Conservation (phyloP, 2,329 filamentous ascomycete species). For the Ceratocystiopsis minuta region DNA sequence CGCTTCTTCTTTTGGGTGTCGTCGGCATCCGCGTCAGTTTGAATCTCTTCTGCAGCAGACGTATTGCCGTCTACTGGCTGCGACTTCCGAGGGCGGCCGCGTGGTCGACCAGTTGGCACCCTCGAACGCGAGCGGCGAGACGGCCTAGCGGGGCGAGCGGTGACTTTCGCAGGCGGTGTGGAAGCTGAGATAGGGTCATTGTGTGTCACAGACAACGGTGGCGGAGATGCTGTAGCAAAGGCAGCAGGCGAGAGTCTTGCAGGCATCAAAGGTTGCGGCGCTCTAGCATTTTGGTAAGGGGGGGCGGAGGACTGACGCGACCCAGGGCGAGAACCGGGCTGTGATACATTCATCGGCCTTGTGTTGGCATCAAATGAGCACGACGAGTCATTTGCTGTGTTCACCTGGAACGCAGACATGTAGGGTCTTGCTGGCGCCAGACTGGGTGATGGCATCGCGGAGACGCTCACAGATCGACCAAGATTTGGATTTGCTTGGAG, state of each 20-base stretch:
- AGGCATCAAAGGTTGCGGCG: neutral
- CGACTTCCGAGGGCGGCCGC: conserved; percentile 38
- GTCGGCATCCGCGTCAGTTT: conserved; percentile 29
- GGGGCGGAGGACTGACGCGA: conserved; percentile 7
- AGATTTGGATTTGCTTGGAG: conserved; percentile 48
- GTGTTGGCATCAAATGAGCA: conserved; percentile 2
- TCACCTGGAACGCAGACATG: conserved; percentile 2
- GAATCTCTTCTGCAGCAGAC: conserved; percentile 48
- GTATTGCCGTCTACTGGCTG: conserved; percentile 42
- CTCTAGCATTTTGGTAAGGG: neutral
- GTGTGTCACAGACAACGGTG: neutral
- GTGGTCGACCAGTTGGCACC: conserved; percentile 33
- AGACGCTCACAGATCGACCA: conserved; percentile 20
- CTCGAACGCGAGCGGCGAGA: conserved; percentile 26
- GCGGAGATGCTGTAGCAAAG: conserved; percentile 1
- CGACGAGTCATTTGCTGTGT: neutral
- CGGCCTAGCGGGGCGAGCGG: conserved; percentile 32
- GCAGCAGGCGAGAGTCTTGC: neutral
- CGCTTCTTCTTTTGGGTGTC: conserved; percentile 53
- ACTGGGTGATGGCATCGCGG: conserved; percentile 18
- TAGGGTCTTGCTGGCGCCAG: conserved; percentile 11
- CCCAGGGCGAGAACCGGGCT: conserved; percentile 3
- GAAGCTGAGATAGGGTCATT: neutral
- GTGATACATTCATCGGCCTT: neutral
- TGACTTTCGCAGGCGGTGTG: neutral